phyloP scores from a whole-genome alignment of 2,329 filamentous ascomycete genomes.

The Septoria linicola region DNA sequence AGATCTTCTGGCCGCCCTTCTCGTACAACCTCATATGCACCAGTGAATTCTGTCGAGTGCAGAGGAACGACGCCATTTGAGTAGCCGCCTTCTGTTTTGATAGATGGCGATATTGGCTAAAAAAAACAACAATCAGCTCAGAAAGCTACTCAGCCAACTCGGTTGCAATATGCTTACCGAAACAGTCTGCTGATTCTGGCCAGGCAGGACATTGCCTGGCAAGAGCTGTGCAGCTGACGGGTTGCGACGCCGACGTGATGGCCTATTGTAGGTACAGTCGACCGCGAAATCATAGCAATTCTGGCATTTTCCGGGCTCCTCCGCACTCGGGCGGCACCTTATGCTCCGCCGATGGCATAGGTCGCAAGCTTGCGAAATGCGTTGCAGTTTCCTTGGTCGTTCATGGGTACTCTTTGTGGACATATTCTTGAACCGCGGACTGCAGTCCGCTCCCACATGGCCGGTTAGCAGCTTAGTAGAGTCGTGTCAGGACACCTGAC shows the following conservation, averaged over 20 bases:
- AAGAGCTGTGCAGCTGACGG: conserved; percentile 21
- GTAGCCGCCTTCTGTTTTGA: conserved; percentile 21
- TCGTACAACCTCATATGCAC: conserved; percentile 26
- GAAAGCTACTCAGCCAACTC: no score
- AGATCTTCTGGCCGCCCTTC: conserved; percentile 30
- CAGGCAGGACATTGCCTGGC: conserved; percentile 30
- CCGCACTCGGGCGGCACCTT: conserved; percentile 43
- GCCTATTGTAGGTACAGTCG: conserved; percentile 51
- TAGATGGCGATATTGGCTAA: conserved; percentile 22
- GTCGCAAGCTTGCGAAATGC: conserved; percentile 44
- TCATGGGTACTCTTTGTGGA: conserved; percentile 23
- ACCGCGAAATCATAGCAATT: conserved; percentile 53
- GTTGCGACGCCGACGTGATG: conserved; percentile 41
- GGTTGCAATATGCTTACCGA: conserved; percentile 14
- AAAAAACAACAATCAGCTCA: no score
- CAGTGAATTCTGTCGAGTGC: conserved; percentile 22
- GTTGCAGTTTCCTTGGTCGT: conserved; percentile 39
- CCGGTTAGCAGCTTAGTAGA: conserved; percentile 2
- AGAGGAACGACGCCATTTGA: conserved; percentile 6
- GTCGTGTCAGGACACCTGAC: no score
- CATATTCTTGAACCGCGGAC: conserved; percentile 8
- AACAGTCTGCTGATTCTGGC: conserved; percentile 19
- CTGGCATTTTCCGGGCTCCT: conserved; percentile 44
- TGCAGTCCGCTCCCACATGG: conserved; percentile 1
- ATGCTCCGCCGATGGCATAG: conserved; percentile 53